phyloP scores from a whole-genome alignment of 2,329 filamentous ascomycete genomes.

The Penicillium decumbens region DNA sequence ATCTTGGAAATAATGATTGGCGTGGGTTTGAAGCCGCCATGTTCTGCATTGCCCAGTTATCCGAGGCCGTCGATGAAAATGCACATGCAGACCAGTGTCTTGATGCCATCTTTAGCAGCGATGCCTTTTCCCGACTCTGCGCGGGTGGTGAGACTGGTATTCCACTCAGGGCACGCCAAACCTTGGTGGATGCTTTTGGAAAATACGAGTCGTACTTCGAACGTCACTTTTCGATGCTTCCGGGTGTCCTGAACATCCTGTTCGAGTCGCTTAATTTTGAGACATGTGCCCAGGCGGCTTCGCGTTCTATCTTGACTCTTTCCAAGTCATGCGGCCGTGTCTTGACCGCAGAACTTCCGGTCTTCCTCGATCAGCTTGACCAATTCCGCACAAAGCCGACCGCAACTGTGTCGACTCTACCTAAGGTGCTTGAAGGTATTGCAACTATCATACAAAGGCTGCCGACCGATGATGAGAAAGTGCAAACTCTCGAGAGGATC shows the following conservation, averaged over 20 bases:
- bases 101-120: constrained; percentile 40
- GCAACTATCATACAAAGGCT: constrained; percentile 43
- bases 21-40: constrained; percentile 42
- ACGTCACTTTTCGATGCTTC: constrained; percentile 39
- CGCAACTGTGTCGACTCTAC: constrained; percentile 37
- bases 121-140: constrained; percentile 34
- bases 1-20: constrained; percentile 38
- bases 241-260: constrained; percentile 42
- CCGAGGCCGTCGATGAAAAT: constrained; percentile 45
- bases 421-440: constrained; percentile 44
- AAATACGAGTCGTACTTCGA: constrained; percentile 45
- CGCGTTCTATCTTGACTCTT: constrained; percentile 42
- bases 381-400: constrained; percentile 37
- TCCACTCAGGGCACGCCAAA: constrained; percentile 38
- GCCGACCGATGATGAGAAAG: constrained; percentile 38
- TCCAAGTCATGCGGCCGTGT: constrained; percentile 43
- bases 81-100: constrained; percentile 40
- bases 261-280: constrained; percentile 43
- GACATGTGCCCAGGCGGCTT: constrained; percentile 40
- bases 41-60: constrained; percentile 43
- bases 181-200: constrained; percentile 42
- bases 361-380: constrained; percentile 42
- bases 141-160: constrained; percentile 29
- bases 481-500: constrained; percentile 37
- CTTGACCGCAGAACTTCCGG: constrained; percentile 40